Percentiles rank a stretch among this genome's conserved stretches.
phyloP scores from a whole-genome alignment of 768 basidiomycete species.

The Boletellus sp. region DNA sequence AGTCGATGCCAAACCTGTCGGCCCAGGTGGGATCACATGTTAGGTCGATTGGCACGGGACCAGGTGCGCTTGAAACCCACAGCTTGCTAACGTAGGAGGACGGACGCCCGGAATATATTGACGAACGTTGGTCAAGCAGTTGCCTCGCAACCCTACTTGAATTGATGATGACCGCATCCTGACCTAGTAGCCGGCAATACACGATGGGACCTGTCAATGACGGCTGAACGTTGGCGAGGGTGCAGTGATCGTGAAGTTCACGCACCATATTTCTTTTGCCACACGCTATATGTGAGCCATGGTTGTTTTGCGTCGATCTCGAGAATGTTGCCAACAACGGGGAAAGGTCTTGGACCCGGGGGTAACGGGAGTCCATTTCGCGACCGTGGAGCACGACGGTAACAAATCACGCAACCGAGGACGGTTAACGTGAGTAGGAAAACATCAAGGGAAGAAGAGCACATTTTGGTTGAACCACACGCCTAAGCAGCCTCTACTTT shows the following conservation, averaged over 20 bases:
- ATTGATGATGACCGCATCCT: slow-evolving; percentile 26
- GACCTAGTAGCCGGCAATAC: slow-evolving; percentile 26
- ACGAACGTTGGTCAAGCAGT: slow-evolving; percentile 29
- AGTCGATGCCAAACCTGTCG: slow-evolving; percentile 28
- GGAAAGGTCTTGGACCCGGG: slow-evolving; percentile 22
- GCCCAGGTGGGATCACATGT: not conserved
- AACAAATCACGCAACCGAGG: slow-evolving; percentile 12
- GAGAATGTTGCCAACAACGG: slow-evolving; percentile 23
- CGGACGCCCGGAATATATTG: slow-evolving; percentile 28
- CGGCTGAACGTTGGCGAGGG: not conserved
- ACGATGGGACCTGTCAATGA: slow-evolving; percentile 25
- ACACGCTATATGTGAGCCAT: slow-evolving; percentile 27
- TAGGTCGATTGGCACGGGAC: not conserved
- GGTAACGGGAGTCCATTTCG: slow-evolving; percentile 14
- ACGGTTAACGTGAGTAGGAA: slow-evolving; percentile 7
- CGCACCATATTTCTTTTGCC: slow-evolving; percentile 29
- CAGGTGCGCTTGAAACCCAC: slow-evolving; percentile 6
- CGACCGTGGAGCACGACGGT: slow-evolving; percentile 4
- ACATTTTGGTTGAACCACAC: slow-evolving; percentile 11
- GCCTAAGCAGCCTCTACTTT: slow-evolving; percentile 5
- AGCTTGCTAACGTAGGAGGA: slow-evolving; percentile 19
- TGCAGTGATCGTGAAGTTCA: not conserved
- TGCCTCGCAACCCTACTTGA: slow-evolving; percentile 25
- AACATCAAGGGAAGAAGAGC: not conserved
- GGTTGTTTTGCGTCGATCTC: slow-evolving; percentile 22